These are phyloP conservation scores for Xylaria sp. DNA, from an alignment of 2,329 filamentous ascomycete genomes.

Conservation along the genomic window DNA sequence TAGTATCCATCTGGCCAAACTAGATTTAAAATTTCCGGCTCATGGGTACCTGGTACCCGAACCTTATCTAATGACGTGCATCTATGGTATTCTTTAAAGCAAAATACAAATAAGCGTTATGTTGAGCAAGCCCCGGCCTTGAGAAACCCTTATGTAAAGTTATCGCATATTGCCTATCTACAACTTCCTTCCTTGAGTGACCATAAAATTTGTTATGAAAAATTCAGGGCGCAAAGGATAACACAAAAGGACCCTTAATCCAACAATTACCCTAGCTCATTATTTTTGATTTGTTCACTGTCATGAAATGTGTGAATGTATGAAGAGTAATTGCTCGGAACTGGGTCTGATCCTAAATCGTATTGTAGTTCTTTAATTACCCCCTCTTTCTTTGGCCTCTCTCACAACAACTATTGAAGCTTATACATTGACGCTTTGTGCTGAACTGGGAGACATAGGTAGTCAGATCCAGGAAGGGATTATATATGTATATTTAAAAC, in stretches of 20 bases:
- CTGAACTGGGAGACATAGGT: neutral
- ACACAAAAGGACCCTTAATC: neutral
- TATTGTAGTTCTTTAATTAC: neutral
- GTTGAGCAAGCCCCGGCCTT: too few species aligned
- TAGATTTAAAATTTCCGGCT: neutral
- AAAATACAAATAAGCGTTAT: neutral
- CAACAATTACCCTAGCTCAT: neutral
- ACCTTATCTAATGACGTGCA: constrained; percentile 7
- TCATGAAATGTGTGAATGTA: neutral
- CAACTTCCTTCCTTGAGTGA: neutral
- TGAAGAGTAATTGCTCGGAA: neutral
- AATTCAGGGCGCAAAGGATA: neutral
- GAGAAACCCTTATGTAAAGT: neutral
- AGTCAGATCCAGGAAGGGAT: neutral
- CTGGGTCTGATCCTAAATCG: neutral
- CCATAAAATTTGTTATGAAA: neutral
- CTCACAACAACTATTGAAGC: neutral
- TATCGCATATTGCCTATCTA: neutral
- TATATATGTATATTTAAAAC: neutral
- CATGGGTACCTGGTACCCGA: neutral
- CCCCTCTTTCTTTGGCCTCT: neutral
- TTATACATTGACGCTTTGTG: neutral
- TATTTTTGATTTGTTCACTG: neutral
- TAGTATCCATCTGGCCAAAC: neutral
- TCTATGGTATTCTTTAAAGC: constrained; percentile 16